Conservation (phyloP, 441 rosid species). For the Pelargonium fulgidum region DNA sequence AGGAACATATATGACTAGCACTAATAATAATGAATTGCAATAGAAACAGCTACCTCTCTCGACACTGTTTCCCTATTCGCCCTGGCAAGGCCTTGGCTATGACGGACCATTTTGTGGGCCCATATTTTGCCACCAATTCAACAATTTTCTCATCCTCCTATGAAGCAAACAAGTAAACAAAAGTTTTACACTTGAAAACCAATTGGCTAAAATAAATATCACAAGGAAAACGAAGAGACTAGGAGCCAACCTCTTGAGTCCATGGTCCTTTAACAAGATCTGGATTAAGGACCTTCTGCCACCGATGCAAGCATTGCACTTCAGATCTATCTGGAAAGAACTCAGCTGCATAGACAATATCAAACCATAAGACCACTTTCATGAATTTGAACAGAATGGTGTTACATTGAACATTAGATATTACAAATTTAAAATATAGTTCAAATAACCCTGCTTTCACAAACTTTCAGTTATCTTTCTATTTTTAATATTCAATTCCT, state of each 20-base stretch:
- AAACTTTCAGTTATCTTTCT: too few species aligned
- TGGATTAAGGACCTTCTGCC: conserved; percentile 99
- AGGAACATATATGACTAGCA: neutral
- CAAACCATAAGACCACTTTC: conserved; percentile 15
- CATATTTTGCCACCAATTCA: conserved; percentile 64
- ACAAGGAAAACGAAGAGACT: conserved; percentile 9
- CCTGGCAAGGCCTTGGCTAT: conserved; percentile 89
- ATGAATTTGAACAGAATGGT: neutral
- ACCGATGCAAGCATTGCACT: conserved; percentile 95
- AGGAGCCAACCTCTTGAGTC: conserved; percentile 74
- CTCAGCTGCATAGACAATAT: conserved; percentile 54
- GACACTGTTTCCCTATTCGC: conserved; percentile 97
- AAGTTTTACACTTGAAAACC: conserved; percentile 10
- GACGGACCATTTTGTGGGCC: conserved; percentile 92
- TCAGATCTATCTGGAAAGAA: conserved; percentile 80
- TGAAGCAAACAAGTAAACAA: conserved; percentile 16
- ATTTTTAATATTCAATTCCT: too few species aligned
- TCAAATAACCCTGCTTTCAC: neutral
- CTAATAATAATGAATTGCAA: neutral
- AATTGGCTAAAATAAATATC: conserved; percentile 15
- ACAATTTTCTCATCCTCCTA: conserved; percentile 91
- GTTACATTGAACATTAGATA: neutral
- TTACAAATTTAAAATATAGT: neutral
- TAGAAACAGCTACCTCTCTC: conserved; percentile 63
- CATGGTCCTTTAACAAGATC: conserved; percentile 98